Evolutionary conservation across 1,284 basidiomycete species (phyloP), one percentile per base, ranked within the genome.

Genomic region (Rhodotorula sp.): DNA sequence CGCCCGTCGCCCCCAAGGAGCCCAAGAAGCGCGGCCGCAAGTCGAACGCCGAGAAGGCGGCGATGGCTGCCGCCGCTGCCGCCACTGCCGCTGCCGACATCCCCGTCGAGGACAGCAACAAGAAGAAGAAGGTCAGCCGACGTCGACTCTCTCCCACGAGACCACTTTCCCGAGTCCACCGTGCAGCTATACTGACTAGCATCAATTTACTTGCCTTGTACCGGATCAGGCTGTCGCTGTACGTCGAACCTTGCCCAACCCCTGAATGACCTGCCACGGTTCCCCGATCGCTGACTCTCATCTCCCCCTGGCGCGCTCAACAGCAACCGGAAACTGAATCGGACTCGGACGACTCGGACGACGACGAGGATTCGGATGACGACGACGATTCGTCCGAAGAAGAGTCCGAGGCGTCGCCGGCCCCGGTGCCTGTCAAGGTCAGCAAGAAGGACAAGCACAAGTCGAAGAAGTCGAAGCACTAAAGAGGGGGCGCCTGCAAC

Each of bases 1-100:
- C 26, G 10, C 15, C 55, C 26, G 62, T 29, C 14, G 62, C 66
- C 58, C 66, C 68, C 66, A 45, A 57, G 45, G 57, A 45, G 51
- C 51, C 57, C 60, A 75, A 75, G 71, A 75, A 75, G 72, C 71
- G 72, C 48, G 68, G 66, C 20, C 69, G 72, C 64, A 75, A 75
- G 67, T 63, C 68, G 56, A 67, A 64, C n/a, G 62, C 62, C 30
- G 56, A 57, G 56, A 42, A 37, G 49, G 65, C 61, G n/a, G 69
- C 70, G 15, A 45, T 54, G 37, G 66, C 37, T 42, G 37, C 37
- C 37, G 37, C 55, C 7, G 59, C 57, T 26, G 58, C 45, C 24
- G 63, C 59, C n/a, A 59, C 42, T 18, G 62, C 48, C 29, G 51
- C 53, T 51, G 72, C 37, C 57, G 68, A 69, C 62, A 68, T 68